A percentile compares a stretch with the other conserved stretches of the same genome.
These are phyloP conservation scores for Pleurotus djamor DNA, from an alignment of 768 basidiomycete species.

Conservation along the genomic window DNA sequence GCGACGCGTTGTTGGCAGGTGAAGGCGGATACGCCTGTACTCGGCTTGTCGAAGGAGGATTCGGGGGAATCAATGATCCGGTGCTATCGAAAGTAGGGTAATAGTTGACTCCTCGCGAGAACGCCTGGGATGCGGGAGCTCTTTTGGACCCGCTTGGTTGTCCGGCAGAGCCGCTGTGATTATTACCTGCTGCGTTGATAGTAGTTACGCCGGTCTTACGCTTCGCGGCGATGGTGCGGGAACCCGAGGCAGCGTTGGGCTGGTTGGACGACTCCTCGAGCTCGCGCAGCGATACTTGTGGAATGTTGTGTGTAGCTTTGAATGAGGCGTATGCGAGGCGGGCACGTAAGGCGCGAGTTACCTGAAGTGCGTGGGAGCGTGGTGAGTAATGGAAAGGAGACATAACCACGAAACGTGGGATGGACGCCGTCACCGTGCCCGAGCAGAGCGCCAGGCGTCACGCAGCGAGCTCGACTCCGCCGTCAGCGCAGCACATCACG, in stretches of 20 bases:
- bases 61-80: constrained; percentile 4
- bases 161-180: constrained; percentile 51
- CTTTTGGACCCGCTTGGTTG: constrained; percentile 39
- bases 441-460: background rate
- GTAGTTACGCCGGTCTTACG: constrained; percentile 39
- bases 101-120: constrained; percentile 25
- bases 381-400: constrained; percentile 24
- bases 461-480: background rate
- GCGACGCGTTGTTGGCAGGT: constrained; percentile 24
- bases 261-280: constrained; percentile 57
- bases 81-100: constrained; percentile 32
- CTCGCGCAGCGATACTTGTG: constrained; percentile 64
- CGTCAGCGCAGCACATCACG: constrained; percentile 17
- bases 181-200: constrained; percentile 32
- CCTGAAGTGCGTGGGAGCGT: constrained; percentile 42
- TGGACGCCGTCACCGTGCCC: constrained; percentile 14
- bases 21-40: constrained; percentile 29
- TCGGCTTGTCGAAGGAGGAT: constrained; percentile 25
- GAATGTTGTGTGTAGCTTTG: constrained; percentile 76
- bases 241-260: constrained; percentile 35
- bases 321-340: constrained; percentile 82
- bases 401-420: background rate
- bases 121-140: constrained; percentile 45
- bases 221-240: constrained; percentile 58
- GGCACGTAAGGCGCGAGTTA: constrained; percentile 77